Evolutionary conservation across 2,329 filamentous ascomycete genomes (phyloP), one percentile per base, ranked within the genome.

Genomic region (Cercospora sojina): DNA sequence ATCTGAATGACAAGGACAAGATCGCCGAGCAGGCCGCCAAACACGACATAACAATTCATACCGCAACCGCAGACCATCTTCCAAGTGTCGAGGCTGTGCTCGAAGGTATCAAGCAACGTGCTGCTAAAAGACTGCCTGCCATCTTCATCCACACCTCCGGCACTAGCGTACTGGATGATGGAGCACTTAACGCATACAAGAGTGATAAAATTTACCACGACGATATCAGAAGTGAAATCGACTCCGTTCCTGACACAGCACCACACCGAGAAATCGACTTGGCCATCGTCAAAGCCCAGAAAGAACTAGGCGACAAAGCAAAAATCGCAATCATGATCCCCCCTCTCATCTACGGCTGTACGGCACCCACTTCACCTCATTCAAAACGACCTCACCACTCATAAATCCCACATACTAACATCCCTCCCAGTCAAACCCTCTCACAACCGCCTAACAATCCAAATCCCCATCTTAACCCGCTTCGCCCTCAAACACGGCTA

Each of bases 101-200:
- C 3, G 77, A 79, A 9, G 83, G 81, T 6, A 71, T 85, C 59
- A 69, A 77, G 57, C 69, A 78, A 62, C 78, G 81, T 7, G 77
- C 80, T 1, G 68, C 73, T 1, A 69, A 78, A 35, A 76, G 75
- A 10, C 76, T 79, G 29, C 65, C 65, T 25, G 82, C 81, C 18
- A 81, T 82, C 66, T 85, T 79, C 75, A 83, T 84, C 64, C 83
- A 84, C 70, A 85, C 83, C 3, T 80, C 79, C 6, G 83, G 82
- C 4, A 79, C 80, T 6, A 77, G 76, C 9, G 74, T 82, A 6
- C 68, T 84, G 3, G 75, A 74, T 60, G 82, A 84, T 66, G 72
- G 72, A 10, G 67, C 78, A 1, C 38, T 58, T 2, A 47, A 57
- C 25, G 51, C 41, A 13, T 65, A 73, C 20, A 80, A 80, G 43